Evolutionary conservation across 2,329 filamentous ascomycete genomes (phyloP), one percentile per base, ranked within the genome.

Genomic region (Delphinella strobiligena): DNA sequence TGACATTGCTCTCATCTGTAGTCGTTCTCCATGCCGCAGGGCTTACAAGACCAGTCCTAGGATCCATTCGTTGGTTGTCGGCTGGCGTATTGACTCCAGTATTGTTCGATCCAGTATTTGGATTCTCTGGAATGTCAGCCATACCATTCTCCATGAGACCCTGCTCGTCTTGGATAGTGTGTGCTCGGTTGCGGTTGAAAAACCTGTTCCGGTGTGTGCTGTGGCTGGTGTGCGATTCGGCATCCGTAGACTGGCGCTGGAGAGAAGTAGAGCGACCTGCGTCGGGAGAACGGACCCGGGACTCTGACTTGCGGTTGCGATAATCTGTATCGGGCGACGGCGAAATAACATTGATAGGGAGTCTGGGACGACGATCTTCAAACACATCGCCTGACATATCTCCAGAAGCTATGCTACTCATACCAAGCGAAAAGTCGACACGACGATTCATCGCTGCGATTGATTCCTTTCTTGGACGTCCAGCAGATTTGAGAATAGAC

Each of bases 361-460:
- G 48, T 19, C 64, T 60, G 42, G 61, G 47, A 37, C 57, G 54
- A 43, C 52, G 48, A 17, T 61, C 54, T 41, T 78, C 74, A 51
- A 76, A 79, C 1, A 82, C 72, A 50, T 84, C 80, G 34, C 74
- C 75, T 44, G 73, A 69, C 33, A 76, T 61, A 46, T 80, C 76
- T 22, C 65, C 66, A 1, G 71, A 66, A 3, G 68, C 68, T 31
- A 79, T 64, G 33, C 72, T 68, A 24, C 64, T 68, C 70, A 81
- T 80, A 19, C 80, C 80, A 2, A 82, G 64, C 2, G 78, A 82
- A 58, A 83, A 83, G 53, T 83, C 80, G 19, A 82, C 77, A 19
- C 77, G 74, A 40, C 74, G 75, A 27, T 66, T 64, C 64, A 76
- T 74, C 8, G 67, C 62, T 1, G 71, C 66, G 7, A 75, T 59